A percentile compares a stretch with the other conserved stretches of the same genome.
Evolutionary conservation across 2,329 filamentous ascomycete species (phyloP).

Genomic region (Ceratocystis huliohia): DNA sequence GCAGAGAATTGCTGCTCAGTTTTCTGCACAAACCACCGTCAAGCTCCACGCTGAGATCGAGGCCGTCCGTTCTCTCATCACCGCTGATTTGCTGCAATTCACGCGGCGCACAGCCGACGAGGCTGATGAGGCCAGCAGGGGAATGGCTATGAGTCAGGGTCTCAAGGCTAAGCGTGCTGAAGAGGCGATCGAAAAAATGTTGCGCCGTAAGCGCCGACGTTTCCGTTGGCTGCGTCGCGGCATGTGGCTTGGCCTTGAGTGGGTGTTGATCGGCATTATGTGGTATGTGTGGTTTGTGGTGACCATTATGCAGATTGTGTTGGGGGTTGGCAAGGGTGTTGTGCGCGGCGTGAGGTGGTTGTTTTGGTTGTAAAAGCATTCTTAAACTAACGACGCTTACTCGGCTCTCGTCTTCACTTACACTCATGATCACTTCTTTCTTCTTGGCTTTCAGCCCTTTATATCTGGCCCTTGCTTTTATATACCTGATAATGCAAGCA

Average conservation of each 20-base stretch:
- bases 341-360: conserved; percentile 61
- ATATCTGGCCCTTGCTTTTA: background rate
- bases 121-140: conserved; percentile 64
- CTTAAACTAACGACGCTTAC: background rate
- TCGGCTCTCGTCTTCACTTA: background rate
- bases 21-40: conserved; percentile 44
- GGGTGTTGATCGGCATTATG: conserved; percentile 76
- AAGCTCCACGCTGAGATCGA: conserved; percentile 39
- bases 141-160: conserved; percentile 63
- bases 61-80: conserved; percentile 35
- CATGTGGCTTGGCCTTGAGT: conserved; percentile 75
- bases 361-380: conserved; percentile 52
- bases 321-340: conserved; percentile 48
- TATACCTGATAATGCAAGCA: background rate
- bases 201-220: conserved; percentile 52
- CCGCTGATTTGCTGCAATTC: conserved; percentile 43
- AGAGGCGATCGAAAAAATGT: conserved; percentile 65
- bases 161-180: conserved; percentile 68
- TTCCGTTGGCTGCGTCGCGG: conserved; percentile 63
- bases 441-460: background rate
- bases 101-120: conserved; percentile 61
- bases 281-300: conserved; percentile 92
- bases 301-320: conserved; percentile 55
- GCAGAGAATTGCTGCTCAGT: conserved; percentile 46
- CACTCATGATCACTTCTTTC: background rate